Base-by-base conservation (phyloP, 1,284 basidiomycete genomes). In the Cerrena zonata region DNA sequence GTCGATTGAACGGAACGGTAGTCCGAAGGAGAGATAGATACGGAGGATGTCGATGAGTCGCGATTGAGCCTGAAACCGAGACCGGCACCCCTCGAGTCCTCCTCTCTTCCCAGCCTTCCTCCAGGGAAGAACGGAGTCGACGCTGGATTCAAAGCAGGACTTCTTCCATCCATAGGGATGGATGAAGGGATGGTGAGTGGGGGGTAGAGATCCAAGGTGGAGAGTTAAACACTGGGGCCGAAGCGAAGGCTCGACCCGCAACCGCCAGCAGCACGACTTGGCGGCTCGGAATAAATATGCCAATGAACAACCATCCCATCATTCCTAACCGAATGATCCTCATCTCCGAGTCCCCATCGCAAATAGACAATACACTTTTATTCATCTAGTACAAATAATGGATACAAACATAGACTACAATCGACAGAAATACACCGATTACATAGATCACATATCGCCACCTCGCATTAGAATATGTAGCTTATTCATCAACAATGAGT, bases 81-180 rank as follows among this genome's bases (percentile, higher is more conserved):
- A 53, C 67, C 69, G 60, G 61, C 69, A 48, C 51, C 58, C 45
- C 67, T 44, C 38, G 41, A 59, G 52, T 69, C 69, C 47, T 80
- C 79, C 49, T 82, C 78, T 53, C 83, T 82, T 58, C 63, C 70
- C 59, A 71, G 62, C 59, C 78, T 66, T 62, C 72, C 75, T 49
- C 82, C 83, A 55, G 88, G 87, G 66, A 89, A 88, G 76, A 90
- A 89, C 46, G 88, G 88, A 64, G 82, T 82, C 52, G 87, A 89
- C 56, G 86, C 76, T 58, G 87, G 87, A 67, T 90, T 89, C 60
- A 90, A 72, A 51, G 82, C 75, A 61, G 78, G 82, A 62, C 81
- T 85, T 75, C 79, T 82, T 61, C 69, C 69, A 64, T 67, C 68
- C 62, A 68, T 67, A 53, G 51, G 54, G 56, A 45, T 46, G 47